Evolutionary conservation across 2,329 filamentous ascomycete species (phyloP).

Genomic region (Colletotrichum tanaceti): DNA sequence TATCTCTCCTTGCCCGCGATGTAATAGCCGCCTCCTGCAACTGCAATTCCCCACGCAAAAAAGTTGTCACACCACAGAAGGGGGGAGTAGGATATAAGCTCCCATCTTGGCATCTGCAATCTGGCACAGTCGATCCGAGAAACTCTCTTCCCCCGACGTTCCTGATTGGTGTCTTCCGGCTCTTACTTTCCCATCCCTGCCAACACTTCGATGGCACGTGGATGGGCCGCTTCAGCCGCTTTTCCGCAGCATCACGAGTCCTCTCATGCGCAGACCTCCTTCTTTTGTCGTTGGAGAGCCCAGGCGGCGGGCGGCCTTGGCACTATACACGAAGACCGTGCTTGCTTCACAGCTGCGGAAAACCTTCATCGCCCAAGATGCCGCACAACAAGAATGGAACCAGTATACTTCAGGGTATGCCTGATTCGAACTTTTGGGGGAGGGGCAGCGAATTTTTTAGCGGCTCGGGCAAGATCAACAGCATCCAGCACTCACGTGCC

Average conservation of each 20-base stretch:
- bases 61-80: slow-evolving; percentile 18
- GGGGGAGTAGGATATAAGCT: slow-evolving; percentile 27
- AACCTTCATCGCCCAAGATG: neutral
- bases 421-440: no score
- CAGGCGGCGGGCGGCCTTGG: slow-evolving; percentile 28
- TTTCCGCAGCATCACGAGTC: neutral
- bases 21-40: no score
- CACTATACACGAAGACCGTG: slow-evolving; percentile 9
- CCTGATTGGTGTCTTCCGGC: slow-evolving; percentile 19
- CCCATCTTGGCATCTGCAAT: slow-evolving; percentile 38
- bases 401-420: neutral
- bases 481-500: slow-evolving; percentile 4
- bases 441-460: no score
- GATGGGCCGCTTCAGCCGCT: neutral
- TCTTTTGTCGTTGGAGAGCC: neutral
- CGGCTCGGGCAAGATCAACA: neutral
- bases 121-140: slow-evolving; percentile 26
- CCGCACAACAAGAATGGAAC: slow-evolving; percentile 2
- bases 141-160: neutral
- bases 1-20: slow-evolving; percentile 1
- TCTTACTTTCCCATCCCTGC: neutral
- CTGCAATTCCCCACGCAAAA: slow-evolving; percentile 23
- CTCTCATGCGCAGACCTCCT: neutral
- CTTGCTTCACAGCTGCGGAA: neutral
- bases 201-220: slow-evolving; percentile 16